Evolutionary conservation across 2,329 filamentous ascomycete genomes (phyloP).

Genomic region (Penicillium paneum): DNA sequence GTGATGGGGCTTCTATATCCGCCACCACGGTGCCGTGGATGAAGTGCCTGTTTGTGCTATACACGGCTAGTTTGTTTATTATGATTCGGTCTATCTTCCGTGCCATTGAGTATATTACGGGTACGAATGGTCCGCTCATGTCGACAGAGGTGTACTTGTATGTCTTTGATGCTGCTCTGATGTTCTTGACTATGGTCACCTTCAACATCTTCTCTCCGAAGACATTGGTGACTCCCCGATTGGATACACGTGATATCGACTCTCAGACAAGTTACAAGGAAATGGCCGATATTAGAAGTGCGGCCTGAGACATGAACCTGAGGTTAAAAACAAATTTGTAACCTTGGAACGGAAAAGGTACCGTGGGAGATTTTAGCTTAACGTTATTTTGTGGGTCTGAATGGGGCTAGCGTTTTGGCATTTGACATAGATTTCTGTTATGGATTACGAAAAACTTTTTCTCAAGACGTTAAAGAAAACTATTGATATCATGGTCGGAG

Average conservation of each 20-base stretch:
- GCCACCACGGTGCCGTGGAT: neutral
- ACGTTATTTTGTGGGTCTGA: neutral
- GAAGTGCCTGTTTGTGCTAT: conserved; percentile 3
- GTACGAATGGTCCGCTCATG: conserved; percentile 24
- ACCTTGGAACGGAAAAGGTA: neutral
- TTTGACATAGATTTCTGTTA: neutral
- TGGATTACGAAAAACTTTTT: neutral
- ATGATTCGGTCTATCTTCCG: conserved; percentile 30
- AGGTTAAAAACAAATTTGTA: neutral
- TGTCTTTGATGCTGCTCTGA: conserved; percentile 29
- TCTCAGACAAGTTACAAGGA: neutral
- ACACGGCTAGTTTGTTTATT: conserved; percentile 23
- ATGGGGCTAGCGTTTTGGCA: neutral
- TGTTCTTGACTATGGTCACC: conserved; percentile 13
- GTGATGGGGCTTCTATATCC: neutral
- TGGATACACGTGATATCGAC: neutral
- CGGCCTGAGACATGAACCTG: neutral
- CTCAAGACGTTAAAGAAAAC: too few species aligned
- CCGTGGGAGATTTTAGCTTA: neutral
- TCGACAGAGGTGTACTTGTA: conserved; percentile 27
- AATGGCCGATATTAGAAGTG: neutral
- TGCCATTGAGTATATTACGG: conserved; percentile 27
- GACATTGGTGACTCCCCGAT: neutral
- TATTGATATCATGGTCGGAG: too few species aligned
- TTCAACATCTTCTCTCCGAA: neutral